Conservation (phyloP, 1,284 basidiomycete species). For the Pseudozyma hubeiensis region DNA sequence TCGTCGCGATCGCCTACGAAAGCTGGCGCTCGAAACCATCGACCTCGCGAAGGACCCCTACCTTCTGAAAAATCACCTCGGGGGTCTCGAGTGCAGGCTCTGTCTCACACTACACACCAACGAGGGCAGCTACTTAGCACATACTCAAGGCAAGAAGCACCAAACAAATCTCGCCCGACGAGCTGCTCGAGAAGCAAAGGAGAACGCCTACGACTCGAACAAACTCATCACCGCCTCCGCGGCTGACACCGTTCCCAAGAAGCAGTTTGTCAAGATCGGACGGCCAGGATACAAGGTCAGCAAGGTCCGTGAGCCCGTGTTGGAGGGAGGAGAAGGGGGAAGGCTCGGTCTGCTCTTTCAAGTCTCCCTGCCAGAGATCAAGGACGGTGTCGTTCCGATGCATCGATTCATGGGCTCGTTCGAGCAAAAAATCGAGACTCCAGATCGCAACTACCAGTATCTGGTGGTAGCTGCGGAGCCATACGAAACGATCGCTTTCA, state of each 20-base stretch:
- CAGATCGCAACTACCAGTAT: conserved; percentile 96
- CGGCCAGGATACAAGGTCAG: conserved; percentile 92
- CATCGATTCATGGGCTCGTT: conserved; percentile 97
- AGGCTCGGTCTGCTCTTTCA: conserved; percentile 91
- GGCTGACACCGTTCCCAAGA: conserved; percentile 51
- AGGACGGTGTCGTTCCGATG: conserved; percentile 83
- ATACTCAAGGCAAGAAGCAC: conserved; percentile 99
- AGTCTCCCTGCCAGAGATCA: conserved; percentile 89
- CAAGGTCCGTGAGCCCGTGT: conserved; percentile 78
- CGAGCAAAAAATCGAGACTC: conserved; percentile 94
- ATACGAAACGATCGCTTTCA: conserved; percentile 98
- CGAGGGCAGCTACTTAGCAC: conserved; percentile 98
- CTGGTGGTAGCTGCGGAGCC: conserved; percentile 97
- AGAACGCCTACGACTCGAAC: conserved; percentile 69
- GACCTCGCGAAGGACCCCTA: conserved; percentile 82
- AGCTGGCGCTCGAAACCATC: conserved; percentile 75
- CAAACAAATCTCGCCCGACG: conserved; percentile 97
- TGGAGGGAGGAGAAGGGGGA: conserved; percentile 60
- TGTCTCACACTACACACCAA: conserved; percentile 98
- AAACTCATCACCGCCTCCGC: conserved; percentile 73
- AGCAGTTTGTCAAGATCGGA: conserved; percentile 90
- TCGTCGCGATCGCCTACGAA: conserved; percentile 90
- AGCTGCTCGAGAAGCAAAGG: conserved; percentile 94
- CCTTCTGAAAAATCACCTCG: conserved; percentile 95
- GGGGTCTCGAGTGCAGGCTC: conserved; percentile 96